Conservation (phyloP, 495 filamentous ascomycete genomes). For the Diplogelasinospora grovesii region DNA sequence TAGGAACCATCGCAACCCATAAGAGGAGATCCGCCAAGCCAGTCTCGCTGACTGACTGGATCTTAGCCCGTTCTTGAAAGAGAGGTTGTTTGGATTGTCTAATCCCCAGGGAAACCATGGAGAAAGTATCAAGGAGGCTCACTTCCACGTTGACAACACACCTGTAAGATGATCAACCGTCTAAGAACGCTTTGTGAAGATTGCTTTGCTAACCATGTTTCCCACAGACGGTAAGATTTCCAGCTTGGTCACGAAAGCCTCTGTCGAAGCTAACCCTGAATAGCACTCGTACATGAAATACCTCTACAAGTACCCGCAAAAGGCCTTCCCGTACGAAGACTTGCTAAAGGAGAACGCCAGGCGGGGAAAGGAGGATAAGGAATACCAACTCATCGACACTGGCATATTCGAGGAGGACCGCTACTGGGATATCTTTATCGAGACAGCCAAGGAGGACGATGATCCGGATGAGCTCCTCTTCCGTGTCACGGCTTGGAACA, state of each 20-base stretch:
- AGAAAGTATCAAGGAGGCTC: conserved; percentile 90
- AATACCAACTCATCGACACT: conserved; percentile 90
- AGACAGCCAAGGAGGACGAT: conserved; percentile 86
- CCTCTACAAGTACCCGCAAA: conserved; percentile 94
- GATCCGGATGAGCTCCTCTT: conserved; percentile 88
- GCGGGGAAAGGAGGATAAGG: conserved; percentile 64
- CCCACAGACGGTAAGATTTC: conserved; percentile 36
- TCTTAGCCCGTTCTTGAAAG: conserved; percentile 82
- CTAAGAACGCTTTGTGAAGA: too few species aligned
- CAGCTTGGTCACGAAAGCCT: not conserved
- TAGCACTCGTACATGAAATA: conserved; percentile 99
- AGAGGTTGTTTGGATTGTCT: conserved; percentile 86
- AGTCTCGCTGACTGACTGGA: conserved; percentile 8
- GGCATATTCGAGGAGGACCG: conserved; percentile 84
- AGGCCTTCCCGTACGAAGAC: conserved; percentile 84
- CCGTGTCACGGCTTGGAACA: conserved; percentile 92
- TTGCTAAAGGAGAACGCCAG: conserved; percentile 75
- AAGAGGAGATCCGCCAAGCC: too few species aligned
- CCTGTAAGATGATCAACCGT: conserved; percentile 53
- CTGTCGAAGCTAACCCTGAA: conserved; percentile 12
- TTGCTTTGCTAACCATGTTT: conserved; percentile 18
- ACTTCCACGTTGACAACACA: conserved; percentile 94
- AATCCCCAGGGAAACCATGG: conserved; percentile 97
- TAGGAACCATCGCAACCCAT: conserved; percentile 32
- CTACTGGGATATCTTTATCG: conserved; percentile 97